Evolutionary conservation across 495 filamentous ascomycete species (phyloP), one percentile per base, ranked within the genome.

Genomic region (Paragyromitra xinjiangensis): DNA sequence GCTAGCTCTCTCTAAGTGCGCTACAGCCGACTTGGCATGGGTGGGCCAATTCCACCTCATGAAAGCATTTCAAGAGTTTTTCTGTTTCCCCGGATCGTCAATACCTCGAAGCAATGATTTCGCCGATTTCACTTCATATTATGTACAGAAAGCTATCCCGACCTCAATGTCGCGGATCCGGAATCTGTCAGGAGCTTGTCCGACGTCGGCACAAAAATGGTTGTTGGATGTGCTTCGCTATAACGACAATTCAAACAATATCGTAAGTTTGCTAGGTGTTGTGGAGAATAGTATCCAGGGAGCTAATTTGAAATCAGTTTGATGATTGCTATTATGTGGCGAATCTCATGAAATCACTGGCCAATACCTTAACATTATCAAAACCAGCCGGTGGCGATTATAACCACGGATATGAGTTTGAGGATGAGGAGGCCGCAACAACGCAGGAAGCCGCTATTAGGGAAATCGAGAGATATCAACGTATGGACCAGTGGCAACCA

Each of bases 41-140:
- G 89, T 96, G 26, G 96, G 96, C 11, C 84, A 92, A 44, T 91
- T 88, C 58, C 95, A 99, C 83, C 89, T 99, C 1, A 87, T 92
- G 78, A 91, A 91, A 81, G 90, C 91, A 1, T 98, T 94, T 81
- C 90, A 93, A 58, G 91, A 95, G 71, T 88, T 97, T 65, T 99
- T 96, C 83, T 99, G 95, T 84, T 88, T 94, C 51, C 86, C 87
- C 1, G 88, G 86, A 7, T 91, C 90, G 0, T 87, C 86, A 12
- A 93, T 94, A 86, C 94, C 94, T 2, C 86, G 89, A 22, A 89
- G 93, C 3, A 98, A 98, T 81, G 92, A 98, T 81, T 99, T 98
- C 80, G 88, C 89, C 5, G 92, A 98, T 80, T 90, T 93, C 64
- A 90, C 89, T 12, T 87, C 91, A 63, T 98, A 98, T 83, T 85